phyloP scores from a whole-genome alignment of 2,329 filamentous ascomycete genomes.

The Colletotrichum acutatum region DNA sequence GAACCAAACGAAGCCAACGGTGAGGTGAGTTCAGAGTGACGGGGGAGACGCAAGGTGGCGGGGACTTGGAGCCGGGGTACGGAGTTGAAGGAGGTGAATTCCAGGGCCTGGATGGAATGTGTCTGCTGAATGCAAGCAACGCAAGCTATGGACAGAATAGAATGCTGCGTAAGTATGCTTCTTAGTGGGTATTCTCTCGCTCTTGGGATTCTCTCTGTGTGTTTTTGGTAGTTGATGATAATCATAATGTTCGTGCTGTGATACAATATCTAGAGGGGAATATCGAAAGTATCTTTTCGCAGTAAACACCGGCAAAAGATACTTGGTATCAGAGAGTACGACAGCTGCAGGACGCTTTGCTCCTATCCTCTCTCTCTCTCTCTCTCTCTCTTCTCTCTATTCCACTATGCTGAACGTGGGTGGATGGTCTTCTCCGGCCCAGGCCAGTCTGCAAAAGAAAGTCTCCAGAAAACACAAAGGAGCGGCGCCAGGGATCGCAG shows the following conservation, averaged over 20 bases:
- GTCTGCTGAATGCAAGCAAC: not conserved
- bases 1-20: not conserved
- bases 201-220: not conserved
- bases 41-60: not conserved
- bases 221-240: not conserved
- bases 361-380: slow-evolving; percentile 12
- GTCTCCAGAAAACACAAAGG: slow-evolving; percentile 2
- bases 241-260: not conserved
- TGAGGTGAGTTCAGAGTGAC: slow-evolving; percentile 10
- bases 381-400: not conserved
- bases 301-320: not conserved
- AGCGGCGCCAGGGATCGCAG: not conserved
- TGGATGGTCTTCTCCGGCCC: not conserved
- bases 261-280: not conserved
- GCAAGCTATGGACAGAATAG: not conserved
- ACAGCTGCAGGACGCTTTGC: slow-evolving; percentile 29
- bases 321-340: not conserved
- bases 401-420: not conserved
- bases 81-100: not conserved
- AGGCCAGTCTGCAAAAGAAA: slow-evolving; percentile 14
- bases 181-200: not conserved
- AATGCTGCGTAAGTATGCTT: not conserved
- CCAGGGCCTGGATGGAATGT: not conserved
- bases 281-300: not conserved
- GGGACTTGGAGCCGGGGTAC: not conserved